Evolutionary conservation across 1,284 basidiomycete species (phyloP).

Genomic region (Melanopsichium pennsylvanicum): DNA sequence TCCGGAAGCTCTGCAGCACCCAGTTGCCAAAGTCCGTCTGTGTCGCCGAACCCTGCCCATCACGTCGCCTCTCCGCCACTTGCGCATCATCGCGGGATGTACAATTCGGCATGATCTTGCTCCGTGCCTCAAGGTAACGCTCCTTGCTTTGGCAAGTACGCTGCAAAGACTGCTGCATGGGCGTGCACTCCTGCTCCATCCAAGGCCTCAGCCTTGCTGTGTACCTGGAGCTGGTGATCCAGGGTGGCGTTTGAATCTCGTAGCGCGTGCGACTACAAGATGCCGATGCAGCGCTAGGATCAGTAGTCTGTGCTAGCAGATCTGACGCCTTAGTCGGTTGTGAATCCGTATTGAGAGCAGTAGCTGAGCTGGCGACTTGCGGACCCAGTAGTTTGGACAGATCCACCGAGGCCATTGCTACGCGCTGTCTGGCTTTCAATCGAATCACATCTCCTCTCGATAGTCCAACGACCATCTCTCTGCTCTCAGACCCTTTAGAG

Average conservation of each 20-base stretch:
- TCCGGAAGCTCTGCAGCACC: constrained; percentile 18
- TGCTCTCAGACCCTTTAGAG: too few relatives aligned
- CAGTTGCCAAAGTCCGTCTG: constrained; percentile 19
- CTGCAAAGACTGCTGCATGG: constrained; percentile 16
- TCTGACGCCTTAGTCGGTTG: not conserved
- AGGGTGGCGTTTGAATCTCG: constrained; percentile 28
- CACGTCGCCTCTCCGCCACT: too few relatives aligned
- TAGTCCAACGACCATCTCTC: constrained; percentile 24
- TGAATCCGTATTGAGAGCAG: not conserved
- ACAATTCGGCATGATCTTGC: constrained; percentile 25
- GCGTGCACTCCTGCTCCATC: constrained; percentile 18
- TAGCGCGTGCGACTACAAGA: constrained; percentile 1
- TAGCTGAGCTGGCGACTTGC: not conserved
- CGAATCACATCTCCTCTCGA: constrained; percentile 39
- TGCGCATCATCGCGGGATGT: not conserved
- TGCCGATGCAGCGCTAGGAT: not conserved
- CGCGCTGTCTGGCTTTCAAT: constrained; percentile 27
- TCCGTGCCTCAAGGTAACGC: constrained; percentile 11
- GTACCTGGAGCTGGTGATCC: constrained; percentile 28
- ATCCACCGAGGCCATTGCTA: constrained; percentile 15
- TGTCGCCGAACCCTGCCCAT: not conserved
- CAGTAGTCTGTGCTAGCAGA: constrained; percentile 5
- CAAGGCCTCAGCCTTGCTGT: constrained; percentile 34
- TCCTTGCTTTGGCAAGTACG: constrained; percentile 7
- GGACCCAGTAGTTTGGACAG: constrained; percentile 10